A percentile compares a stretch with the other conserved stretches of the same genome.
Conservation (phyloP, 2,329 filamentous ascomycete genomes). For the Bipolaris victoriae region DNA sequence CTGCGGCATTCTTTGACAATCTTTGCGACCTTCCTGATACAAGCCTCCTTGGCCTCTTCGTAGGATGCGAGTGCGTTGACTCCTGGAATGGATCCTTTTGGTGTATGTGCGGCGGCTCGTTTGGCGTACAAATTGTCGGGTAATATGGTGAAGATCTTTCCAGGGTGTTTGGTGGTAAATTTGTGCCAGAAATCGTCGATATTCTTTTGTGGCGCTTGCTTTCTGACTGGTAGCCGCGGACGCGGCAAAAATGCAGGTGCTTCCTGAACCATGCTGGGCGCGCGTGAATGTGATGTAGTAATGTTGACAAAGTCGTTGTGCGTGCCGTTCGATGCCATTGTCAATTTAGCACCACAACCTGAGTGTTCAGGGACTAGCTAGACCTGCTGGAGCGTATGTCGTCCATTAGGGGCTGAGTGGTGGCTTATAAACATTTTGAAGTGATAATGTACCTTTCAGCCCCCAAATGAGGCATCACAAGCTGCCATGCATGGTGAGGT, state of each 20-base stretch:
- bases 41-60: conserved; percentile 72
- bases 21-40: conserved; percentile 65
- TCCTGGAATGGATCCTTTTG: conserved; percentile 62
- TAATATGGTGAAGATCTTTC: conserved; percentile 74
- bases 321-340: conserved; percentile 46
- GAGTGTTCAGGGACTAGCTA: conserved; percentile 25
- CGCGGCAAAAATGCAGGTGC: conserved; percentile 23
- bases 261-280: conserved; percentile 46
- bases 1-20: conserved; percentile 70
- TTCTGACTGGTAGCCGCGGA: conserved; percentile 46
- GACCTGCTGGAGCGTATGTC: conserved; percentile 23
- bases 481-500: conserved; percentile 30
- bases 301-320: conserved; percentile 47
- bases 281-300: conserved; percentile 44
- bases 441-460: conserved; percentile 34
- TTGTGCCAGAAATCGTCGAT: conserved; percentile 76
- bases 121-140: conserved; percentile 71
- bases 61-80: conserved; percentile 71
- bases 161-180: conserved; percentile 71
- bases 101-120: conserved; percentile 62
- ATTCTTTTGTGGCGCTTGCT: conserved; percentile 67
- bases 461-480: conserved; percentile 37
- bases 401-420: conserved; percentile 36
- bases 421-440: conserved; percentile 33
- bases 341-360: conserved; percentile 28